A percentile compares a stretch with the other conserved stretches of the same genome.
These are phyloP conservation scores for Penicillium alfredii DNA, from an alignment of 495 filamentous ascomycete genomes.

Conservation along the genomic window DNA sequence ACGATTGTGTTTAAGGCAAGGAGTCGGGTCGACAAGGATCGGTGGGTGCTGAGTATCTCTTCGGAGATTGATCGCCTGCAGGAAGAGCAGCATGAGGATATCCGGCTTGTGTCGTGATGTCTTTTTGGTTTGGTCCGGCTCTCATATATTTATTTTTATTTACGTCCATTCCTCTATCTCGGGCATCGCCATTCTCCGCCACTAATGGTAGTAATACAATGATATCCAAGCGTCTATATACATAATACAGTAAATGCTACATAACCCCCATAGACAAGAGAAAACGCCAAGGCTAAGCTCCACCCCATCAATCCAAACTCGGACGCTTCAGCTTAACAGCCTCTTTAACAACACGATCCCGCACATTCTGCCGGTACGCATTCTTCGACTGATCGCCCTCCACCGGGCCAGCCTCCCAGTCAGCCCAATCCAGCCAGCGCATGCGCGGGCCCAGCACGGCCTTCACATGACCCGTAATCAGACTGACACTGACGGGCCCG, in stretches of 20 bases:
- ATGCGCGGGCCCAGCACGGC: conserved; percentile 59
- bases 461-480: conserved; percentile 59
- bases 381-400: conserved; percentile 16
- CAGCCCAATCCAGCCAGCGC: conserved; percentile 34
- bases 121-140: neutral
- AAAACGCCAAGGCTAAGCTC: too few relatives aligned
- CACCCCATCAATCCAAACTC: conserved; percentile 16
- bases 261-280: too few relatives aligned
- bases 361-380: conserved; percentile 27
- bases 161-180: neutral
- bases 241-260: too few relatives aligned
- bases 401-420: conserved; percentile 33
- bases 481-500: conserved; percentile 55
- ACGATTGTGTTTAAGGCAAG: conserved; percentile 67
- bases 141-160: neutral
- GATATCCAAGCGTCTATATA: conserved; percentile 10
- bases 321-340: conserved; percentile 35
- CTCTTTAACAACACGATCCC: conserved; percentile 35
- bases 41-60: conserved; percentile 67
- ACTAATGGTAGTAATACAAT: conserved; percentile 21
- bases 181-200: neutral
- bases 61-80: conserved; percentile 69
- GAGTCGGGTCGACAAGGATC: conserved; percentile 65
- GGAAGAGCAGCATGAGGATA: conserved; percentile 49
- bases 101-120: conserved; percentile 47